A percentile compares a stretch with the other conserved stretches of the same genome.
Conservation (phyloP, 2,329 filamentous ascomycete genomes). For the Colletotrichum orbiculare region DNA sequence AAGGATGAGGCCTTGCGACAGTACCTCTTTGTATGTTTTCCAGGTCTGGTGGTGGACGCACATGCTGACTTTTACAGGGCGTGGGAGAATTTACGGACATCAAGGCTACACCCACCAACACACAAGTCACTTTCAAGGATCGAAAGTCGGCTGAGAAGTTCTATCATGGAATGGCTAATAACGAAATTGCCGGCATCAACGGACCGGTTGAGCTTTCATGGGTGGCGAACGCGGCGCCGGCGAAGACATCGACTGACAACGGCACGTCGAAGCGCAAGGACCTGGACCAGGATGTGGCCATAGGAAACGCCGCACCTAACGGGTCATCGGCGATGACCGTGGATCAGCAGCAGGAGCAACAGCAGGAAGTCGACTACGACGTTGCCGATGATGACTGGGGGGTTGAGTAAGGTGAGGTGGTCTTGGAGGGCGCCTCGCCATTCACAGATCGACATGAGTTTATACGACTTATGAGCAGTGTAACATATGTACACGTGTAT, state of each 20-base stretch:
- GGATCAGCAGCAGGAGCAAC: constrained; percentile 44
- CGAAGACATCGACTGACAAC: constrained; percentile 32
- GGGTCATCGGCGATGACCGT: constrained; percentile 30
- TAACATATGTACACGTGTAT: background rate
- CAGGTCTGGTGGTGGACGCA: background rate
- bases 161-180: constrained; percentile 66
- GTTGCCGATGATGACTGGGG: constrained; percentile 63
- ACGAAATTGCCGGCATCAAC: constrained; percentile 69
- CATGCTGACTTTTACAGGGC: constrained; percentile 53
- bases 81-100: constrained; percentile 72
- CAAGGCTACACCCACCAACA: constrained; percentile 56
- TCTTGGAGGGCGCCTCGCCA: no score
- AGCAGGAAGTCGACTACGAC: constrained; percentile 64
- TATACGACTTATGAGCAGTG: background rate
- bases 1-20: constrained; percentile 78
- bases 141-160: constrained; percentile 78
- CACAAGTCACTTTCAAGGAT: constrained; percentile 73
- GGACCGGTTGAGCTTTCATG: constrained; percentile 75
- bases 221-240: constrained; percentile 54
- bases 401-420: constrained; percentile 29
- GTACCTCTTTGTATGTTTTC: constrained; percentile 71
- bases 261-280: constrained; percentile 7
- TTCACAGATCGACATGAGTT: background rate
- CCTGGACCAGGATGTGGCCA: constrained; percentile 33
- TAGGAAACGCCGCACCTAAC: constrained; percentile 33